These are phyloP conservation scores for Cladorrhinum sp. DNA, from an alignment of 2,329 filamentous ascomycete genomes.

Conservation along the genomic window DNA sequence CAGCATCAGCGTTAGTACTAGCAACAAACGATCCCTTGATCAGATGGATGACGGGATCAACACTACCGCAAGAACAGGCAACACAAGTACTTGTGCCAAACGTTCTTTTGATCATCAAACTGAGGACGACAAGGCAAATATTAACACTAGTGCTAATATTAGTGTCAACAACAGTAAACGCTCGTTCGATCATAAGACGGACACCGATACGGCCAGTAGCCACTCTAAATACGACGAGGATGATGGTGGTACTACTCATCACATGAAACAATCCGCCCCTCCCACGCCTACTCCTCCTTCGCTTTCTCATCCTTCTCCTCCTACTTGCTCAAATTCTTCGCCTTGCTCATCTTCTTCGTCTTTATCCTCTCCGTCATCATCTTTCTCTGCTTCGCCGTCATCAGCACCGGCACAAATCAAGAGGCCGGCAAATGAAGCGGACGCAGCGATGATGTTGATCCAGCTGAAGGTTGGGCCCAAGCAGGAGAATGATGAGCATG, in stretches of 20 bases:
- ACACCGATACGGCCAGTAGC: background rate
- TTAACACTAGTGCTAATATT: too few species aligned
- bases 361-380: background rate
- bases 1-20: background rate
- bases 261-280: background rate
- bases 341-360: background rate
- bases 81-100: too few species aligned
- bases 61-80: too few species aligned
- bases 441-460: conserved; percentile 2
- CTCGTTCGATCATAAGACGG: background rate
- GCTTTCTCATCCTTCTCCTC: background rate
- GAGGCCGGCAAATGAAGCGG: background rate
- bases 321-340: background rate
- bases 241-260: background rate
- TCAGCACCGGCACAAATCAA: background rate
- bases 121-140: too few species aligned
- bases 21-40: background rate
- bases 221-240: background rate
- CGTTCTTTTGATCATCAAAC: too few species aligned
- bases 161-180: background rate
- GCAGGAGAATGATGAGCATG: background rate
- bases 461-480: background rate
- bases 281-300: background rate
- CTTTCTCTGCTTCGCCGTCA: background rate
- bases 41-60: background rate